phyloP scores from a whole-genome alignment of 2,329 filamentous ascomycete genomes.

The Aureobasidium musti region DNA sequence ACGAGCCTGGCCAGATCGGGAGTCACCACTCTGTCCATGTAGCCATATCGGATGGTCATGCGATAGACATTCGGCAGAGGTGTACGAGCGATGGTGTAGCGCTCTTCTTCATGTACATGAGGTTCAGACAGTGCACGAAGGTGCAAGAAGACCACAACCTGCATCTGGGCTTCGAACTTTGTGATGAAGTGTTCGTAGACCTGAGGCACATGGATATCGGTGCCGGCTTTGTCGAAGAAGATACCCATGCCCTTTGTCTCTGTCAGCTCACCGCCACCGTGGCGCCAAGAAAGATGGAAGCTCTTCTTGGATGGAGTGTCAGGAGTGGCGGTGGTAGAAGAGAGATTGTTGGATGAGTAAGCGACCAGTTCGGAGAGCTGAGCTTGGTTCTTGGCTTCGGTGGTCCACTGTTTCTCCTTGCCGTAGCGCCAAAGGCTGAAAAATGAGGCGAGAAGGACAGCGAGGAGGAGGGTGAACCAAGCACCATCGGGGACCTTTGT shows the following conservation, averaged over 20 bases:
- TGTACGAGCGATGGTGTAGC: slow-evolving; percentile 33
- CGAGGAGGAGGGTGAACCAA: slow-evolving; percentile 73
- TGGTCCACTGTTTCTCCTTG: slow-evolving; percentile 74
- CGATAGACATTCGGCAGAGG: slow-evolving; percentile 34
- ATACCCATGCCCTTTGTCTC: slow-evolving; percentile 61
- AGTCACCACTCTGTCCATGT: slow-evolving; percentile 35
- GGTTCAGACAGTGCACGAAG: slow-evolving; percentile 34
- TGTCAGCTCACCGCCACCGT: slow-evolving; percentile 47
- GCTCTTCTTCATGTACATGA: slow-evolving; percentile 33
- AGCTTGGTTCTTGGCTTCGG: slow-evolving; percentile 65
- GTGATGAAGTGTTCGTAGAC: slow-evolving; percentile 36
- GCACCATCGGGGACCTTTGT: slow-evolving; percentile 74
- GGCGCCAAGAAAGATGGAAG: slow-evolving; percentile 45
- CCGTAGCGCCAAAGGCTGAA: slow-evolving; percentile 78
- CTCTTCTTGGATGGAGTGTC: neutral
- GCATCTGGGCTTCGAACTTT: slow-evolving; percentile 35
- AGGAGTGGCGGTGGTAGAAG: slow-evolving; percentile 35
- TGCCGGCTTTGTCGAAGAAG: slow-evolving; percentile 76
- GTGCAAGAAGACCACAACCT: slow-evolving; percentile 36
- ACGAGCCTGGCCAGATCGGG: slow-evolving; percentile 34
- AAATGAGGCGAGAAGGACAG: slow-evolving; percentile 61
- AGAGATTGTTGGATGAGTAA: slow-evolving; percentile 32
- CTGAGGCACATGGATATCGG: slow-evolving; percentile 57
- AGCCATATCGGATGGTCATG: slow-evolving; percentile 35
- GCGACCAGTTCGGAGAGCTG: slow-evolving; percentile 51